Base-by-base conservation (phyloP, 2,329 filamentous ascomycete genomes). In the Trichoderma atrobrunneum region DNA sequence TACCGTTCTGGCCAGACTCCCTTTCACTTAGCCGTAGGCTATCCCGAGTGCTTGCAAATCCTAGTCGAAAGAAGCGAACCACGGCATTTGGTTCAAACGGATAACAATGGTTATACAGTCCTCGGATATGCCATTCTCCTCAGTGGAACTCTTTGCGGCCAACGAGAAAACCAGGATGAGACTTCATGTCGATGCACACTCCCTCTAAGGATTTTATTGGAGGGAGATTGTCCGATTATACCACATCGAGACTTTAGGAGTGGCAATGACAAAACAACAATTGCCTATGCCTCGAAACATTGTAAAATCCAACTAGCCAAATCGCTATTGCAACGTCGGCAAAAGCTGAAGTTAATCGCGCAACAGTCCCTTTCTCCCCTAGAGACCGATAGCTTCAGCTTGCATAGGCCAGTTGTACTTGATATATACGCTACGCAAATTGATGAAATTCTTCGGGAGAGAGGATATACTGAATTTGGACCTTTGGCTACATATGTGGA, bases 181-280 rank as follows among this genome's bases (percentile, higher is more conserved):
- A 3, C 54, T 30, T 28, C 54, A 11, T 57, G 54, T 30, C 24
- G 54, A 30, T 57, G 54, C 16, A 57, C 26, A n/a, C 26, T n/a
- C 7, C 14, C 24, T 18, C 7, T 57, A 7, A 30, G 54, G 3
- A 57, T 57, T 11, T 24, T 57, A 11, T 30, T 57, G 54, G 54
- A 57, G 18, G 26, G 1, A 16, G 54, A 26, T 10, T 57, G 54
- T 11, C 54, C 54, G 10, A 57, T 57, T 30, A 30, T 57, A 57
- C 54, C 54, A 10, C 11, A 30, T 30, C 54, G 54, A 18, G 54
- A 57, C 26, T 57, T 57, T 2, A 4, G 3, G 14, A n/a, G 3
- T 10, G 0, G 1, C 51, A 26, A 3, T 0, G 24, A 18, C 12
- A 0, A 7, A 56, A 3, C 11, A 1, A 3, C 8, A 5, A 24